phyloP scores from a whole-genome alignment of 2,329 filamentous ascomycete species.

The Aurifilum marmelostoma region DNA sequence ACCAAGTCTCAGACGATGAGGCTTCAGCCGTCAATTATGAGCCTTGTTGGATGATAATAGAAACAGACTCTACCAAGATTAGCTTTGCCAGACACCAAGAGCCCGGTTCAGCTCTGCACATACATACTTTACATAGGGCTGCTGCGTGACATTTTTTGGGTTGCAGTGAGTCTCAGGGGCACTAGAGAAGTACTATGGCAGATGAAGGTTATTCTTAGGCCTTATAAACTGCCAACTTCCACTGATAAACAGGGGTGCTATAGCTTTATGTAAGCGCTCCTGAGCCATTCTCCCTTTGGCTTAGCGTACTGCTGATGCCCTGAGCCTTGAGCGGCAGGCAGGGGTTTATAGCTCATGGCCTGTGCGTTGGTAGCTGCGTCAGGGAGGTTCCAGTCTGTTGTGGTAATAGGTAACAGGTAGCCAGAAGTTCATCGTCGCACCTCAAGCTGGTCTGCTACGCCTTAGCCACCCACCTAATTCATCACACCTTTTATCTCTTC shows the following conservation, averaged over 20 bases:
- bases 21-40: too few species aligned
- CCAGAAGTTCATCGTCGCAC: slow-evolving; percentile 26
- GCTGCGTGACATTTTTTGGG: not conserved
- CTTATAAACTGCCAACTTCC: not conserved
- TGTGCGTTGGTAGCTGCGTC: slow-evolving; percentile 22
- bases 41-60: too few species aligned
- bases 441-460: slow-evolving; percentile 21
- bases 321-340: not conserved
- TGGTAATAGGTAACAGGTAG: slow-evolving; percentile 29
- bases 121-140: too few species aligned
- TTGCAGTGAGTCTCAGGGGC: not conserved
- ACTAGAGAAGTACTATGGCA: not conserved
- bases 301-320: not conserved
- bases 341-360: slow-evolving; percentile 2
- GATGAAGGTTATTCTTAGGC: not conserved
- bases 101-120: too few species aligned
- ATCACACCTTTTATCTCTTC: slow-evolving; percentile 18
- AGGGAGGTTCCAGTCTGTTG: slow-evolving; percentile 18
- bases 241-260: not conserved
- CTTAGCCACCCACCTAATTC: slow-evolving; percentile 14
- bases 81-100: too few species aligned
- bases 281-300: not conserved
- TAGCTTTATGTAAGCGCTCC: not conserved
- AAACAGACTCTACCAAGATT: too few species aligned
- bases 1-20: too few species aligned